phyloP scores from a whole-genome alignment of 352 stramenopile genomes.

The Plasmopara halstedii region DNA sequence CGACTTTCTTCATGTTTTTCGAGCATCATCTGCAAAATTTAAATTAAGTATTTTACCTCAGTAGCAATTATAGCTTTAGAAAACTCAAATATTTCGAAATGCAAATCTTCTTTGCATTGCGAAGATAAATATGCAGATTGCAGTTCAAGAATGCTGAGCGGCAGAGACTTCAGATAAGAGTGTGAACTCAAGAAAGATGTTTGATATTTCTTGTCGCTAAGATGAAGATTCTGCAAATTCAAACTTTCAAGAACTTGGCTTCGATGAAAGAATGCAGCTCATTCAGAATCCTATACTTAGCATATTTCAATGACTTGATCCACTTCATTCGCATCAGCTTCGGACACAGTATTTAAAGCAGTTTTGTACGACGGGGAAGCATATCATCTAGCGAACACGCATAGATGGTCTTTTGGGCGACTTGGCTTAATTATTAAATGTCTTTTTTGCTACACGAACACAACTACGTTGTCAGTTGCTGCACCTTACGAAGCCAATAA shows the following conservation, averaged over 20 bases:
- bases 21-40: no score
- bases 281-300: conserved; percentile 3
- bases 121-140: no score
- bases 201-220: no score
- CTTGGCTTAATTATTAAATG: conserved; percentile 11
- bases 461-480: conserved; percentile 2
- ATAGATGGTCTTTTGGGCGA: conserved; percentile 5
- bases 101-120: no score
- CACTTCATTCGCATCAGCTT: background rate
- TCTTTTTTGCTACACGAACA: conserved; percentile 12
- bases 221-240: background rate
- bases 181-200: no score
- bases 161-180: no score
- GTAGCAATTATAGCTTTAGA: no score
- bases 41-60: no score
- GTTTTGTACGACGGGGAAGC: conserved; percentile 17
- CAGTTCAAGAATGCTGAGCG: no score
- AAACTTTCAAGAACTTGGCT: conserved; percentile 1
- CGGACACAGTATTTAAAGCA: conserved; percentile 13
- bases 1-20: no score
- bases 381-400: conserved; percentile 22
- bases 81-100: no score
- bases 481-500: conserved; percentile 27
- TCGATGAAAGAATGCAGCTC: conserved; percentile 1
- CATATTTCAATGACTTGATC: conserved; percentile 1